These are phyloP conservation scores for Apiospora kogelbergensis DNA, from an alignment of 2,329 filamentous ascomycete genomes.

Conservation along the genomic window DNA sequence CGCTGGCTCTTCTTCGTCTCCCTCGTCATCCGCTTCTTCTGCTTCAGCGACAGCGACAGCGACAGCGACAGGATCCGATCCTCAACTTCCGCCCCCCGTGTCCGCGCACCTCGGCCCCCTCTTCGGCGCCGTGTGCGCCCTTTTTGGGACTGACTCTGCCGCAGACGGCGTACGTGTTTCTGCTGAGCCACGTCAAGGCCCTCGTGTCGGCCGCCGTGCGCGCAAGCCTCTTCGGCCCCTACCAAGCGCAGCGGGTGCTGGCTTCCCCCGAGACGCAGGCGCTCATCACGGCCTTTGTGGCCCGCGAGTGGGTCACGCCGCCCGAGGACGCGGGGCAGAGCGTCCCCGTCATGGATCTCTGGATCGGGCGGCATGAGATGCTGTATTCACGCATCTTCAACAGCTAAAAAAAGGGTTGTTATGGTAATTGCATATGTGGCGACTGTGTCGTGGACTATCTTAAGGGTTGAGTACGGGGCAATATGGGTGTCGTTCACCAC, in stretches of 20 bases:
- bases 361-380: slow-evolving; percentile 80
- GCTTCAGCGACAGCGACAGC: not conserved
- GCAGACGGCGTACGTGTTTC: slow-evolving; percentile 72
- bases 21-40: not conserved
- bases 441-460: too few species aligned
- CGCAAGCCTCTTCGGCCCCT: slow-evolving; percentile 77
- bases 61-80: slow-evolving; percentile 10
- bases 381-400: slow-evolving; percentile 87
- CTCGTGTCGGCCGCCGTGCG: slow-evolving; percentile 75
- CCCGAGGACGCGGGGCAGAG: slow-evolving; percentile 71
- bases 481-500: too few species aligned
- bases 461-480: too few species aligned
- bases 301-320: slow-evolving; percentile 56
- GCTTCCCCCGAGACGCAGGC: slow-evolving; percentile 59
- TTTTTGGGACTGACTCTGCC: slow-evolving; percentile 61
- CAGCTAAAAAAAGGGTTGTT: slow-evolving; percentile 47
- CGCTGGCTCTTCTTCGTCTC: not conserved
- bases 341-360: slow-evolving; percentile 77
- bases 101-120: slow-evolving; percentile 71
- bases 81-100: slow-evolving; percentile 38
- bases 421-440: too few species aligned
- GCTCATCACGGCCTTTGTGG: slow-evolving; percentile 58
- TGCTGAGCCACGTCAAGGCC: slow-evolving; percentile 75
- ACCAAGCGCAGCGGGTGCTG: slow-evolving; percentile 73
- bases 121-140: slow-evolving; percentile 63